Evolutionary conservation across 495 filamentous ascomycete genomes (phyloP), one percentile per base, ranked within the genome.

Genomic region (Geopyxis carbonaria): DNA sequence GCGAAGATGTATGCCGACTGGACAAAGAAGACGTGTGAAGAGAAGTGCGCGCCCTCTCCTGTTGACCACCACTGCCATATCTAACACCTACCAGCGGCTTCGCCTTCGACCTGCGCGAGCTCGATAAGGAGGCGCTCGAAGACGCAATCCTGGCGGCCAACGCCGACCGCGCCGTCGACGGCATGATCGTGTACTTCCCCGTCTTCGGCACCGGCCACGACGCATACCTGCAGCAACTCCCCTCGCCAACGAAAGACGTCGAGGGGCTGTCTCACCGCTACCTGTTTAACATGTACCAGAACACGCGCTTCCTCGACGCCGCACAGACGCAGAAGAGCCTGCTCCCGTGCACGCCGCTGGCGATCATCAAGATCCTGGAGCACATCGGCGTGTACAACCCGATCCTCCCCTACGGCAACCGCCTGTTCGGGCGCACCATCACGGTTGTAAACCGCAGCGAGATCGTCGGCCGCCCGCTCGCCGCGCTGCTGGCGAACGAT

Each of bases 231-330:
- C 89, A 95, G 62, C 83, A 94, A 61, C 78, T 91, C n/a, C 82
- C 92, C 16, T 69, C 80, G 39, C 69, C 91, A 32, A 58, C 64
- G 57, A 97, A 97, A 61, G 89, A 97, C 48, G 89, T 97, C 41
- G 89, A 97, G 53, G 89, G 89, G 16, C 76, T 97, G 38, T 85
- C 76, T 48, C 87, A 94, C 57, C 75, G 70, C 42, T 89, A 94
- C 62, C 76, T 94, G 53, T 89, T 86, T 71, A 97, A 97, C 68
- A 92, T 97, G 83, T 97, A 94, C 65, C 79, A 94, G 65, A 97
- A 97, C 62, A 72, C 89, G 51, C 81, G 89, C 34, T 94, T 83
- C 64, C 67, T 97, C 23, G 89, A 97, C 63, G 62, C 69, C 9
- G 72, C 75, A 14, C 80, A 85, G 57, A 63, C 61, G 31, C 78